Conservation (phyloP, 2,329 filamentous ascomycete genomes). For the Neonectria faginata region DNA sequence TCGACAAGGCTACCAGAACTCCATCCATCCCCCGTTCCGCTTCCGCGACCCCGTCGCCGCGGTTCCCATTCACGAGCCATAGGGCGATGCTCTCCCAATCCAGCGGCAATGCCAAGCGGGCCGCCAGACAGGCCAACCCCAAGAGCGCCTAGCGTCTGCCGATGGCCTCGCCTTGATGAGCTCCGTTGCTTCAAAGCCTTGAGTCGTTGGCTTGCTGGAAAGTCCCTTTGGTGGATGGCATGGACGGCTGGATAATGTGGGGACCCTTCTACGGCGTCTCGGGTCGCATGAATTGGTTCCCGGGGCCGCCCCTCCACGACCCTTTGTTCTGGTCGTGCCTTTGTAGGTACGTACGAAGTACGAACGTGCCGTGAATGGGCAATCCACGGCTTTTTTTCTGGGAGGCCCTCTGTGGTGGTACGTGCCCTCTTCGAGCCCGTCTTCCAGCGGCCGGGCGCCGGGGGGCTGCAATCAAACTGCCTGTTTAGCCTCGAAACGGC, state of each 20-base stretch:
- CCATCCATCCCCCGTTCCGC: constrained; percentile 5
- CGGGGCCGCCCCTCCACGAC: constrained; percentile 38
- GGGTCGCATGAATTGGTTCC: constrained; percentile 44
- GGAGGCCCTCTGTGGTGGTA: constrained; percentile 27
- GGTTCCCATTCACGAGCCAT: constrained; percentile 19
- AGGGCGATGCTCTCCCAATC: constrained; percentile 13
- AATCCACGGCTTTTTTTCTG: constrained; percentile 28
- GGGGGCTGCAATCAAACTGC: constrained; percentile 42
- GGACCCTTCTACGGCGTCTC: constrained; percentile 33
- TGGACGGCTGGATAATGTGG: neutral
- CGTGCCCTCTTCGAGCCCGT: constrained; percentile 42
- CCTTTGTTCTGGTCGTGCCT: constrained; percentile 14
- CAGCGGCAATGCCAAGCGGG: constrained; percentile 16
- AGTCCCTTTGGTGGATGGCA: neutral
- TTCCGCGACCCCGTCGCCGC: constrained; percentile 12
- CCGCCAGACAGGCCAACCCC: constrained; percentile 15
- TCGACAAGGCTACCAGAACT: constrained; percentile 15
- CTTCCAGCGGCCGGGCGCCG: constrained; percentile 37
- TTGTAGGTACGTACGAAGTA: neutral
- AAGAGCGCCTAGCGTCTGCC: constrained; percentile 15
- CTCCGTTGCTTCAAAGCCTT: neutral
- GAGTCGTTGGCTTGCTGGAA: constrained; percentile 1
- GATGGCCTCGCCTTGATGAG: neutral
- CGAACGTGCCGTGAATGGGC: neutral
- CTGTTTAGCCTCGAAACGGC: constrained; percentile 37